phyloP scores from a whole-genome alignment of 768 basidiomycete species.

The Paxillus ammoniavirescens region DNA sequence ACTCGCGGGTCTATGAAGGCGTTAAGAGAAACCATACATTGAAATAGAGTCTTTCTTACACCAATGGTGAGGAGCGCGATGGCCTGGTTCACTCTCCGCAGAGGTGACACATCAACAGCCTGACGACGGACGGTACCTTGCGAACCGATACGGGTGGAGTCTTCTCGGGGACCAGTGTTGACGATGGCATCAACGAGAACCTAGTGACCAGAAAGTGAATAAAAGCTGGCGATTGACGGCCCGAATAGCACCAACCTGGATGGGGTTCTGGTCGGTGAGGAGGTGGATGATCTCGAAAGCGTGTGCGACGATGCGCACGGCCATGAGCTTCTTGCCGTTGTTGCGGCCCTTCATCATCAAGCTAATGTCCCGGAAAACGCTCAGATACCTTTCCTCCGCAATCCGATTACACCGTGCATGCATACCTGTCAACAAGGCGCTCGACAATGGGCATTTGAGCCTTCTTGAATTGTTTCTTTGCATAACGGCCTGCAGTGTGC shows the following conservation, averaged over 20 bases:
- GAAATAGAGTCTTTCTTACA: conserved; percentile 48
- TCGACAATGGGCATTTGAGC: conserved; percentile 99
- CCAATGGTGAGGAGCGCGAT: conserved; percentile 93
- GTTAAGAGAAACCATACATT: neutral
- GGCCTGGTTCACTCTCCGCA: conserved; percentile 97
- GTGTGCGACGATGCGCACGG: conserved; percentile 98
- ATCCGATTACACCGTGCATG: neutral
- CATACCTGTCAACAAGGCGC: conserved; percentile 94
- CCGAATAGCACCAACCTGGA: conserved; percentile 65
- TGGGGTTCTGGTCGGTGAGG: conserved; percentile 99
- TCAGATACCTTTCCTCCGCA: neutral
- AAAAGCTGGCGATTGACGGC: neutral
- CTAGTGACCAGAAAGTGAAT: conserved; percentile 33
- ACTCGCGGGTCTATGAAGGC: conserved; percentile 84
- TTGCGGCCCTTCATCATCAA: conserved; percentile 99
- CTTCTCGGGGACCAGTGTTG: conserved; percentile 99
- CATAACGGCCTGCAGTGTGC: conserved; percentile 98
- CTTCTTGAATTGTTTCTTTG: conserved; percentile 99
- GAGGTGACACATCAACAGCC: conserved; percentile 98
- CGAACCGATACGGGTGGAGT: conserved; percentile 99
- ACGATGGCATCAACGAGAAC: conserved; percentile 98
- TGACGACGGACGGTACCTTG: conserved; percentile 99
- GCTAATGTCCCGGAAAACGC: conserved; percentile 39
- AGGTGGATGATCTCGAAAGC: conserved; percentile 99
- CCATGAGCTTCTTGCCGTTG: conserved; percentile 99